Base-by-base conservation (phyloP, 2,329 filamentous ascomycete species). In the Aspergillus ibericus region DNA sequence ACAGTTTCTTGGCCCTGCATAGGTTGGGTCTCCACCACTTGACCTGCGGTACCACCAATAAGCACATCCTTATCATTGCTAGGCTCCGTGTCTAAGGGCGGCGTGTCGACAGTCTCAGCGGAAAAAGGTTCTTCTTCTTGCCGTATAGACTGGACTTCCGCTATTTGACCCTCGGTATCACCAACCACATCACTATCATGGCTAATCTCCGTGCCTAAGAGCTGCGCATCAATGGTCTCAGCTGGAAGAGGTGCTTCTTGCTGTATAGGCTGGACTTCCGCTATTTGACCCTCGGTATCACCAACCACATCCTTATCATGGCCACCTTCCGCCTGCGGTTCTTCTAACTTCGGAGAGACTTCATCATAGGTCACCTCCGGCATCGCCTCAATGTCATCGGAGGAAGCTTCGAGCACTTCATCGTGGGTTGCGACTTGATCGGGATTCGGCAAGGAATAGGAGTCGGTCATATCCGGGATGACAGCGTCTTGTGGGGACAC, bases 401-500 rank as follows among this genome's bases (percentile, higher is more conserved):
- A 40, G n/a, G 25, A 25, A 15, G 25, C 22, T 53, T 27, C 27
- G 36, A 18, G 38, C 36, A 27, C 51, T 53, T 44, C 36, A 18
- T 53, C 25, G 51, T 29, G 36, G 20, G 25, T 27, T 7, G 36
- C 8, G 36, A 16, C 38, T 44, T 53, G 51, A 20, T 44, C 38
- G 16, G n/a, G 20, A 15, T 20, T 53, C 16, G 51, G 25, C 36
- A 20, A 18, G 29, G 36, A 22, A 16, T 34, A n/a, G 36, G 51
- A n/a, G 12, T 35, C 55, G 18, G 15, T 59, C 7, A 61, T 27
- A 49, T 64, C 56, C 8, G 59, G 42, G 8, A 54, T 25, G 3
- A 46, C 35, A n/a, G 50, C 20, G 44, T 64, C 61, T 35, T 59
- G 54, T 27, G 62, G 20, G 35, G 61, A 55, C n/a, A 61, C 59